phyloP scores from a whole-genome alignment of 2,329 filamentous ascomycete genomes.

The Sclerotinia subarctica region DNA sequence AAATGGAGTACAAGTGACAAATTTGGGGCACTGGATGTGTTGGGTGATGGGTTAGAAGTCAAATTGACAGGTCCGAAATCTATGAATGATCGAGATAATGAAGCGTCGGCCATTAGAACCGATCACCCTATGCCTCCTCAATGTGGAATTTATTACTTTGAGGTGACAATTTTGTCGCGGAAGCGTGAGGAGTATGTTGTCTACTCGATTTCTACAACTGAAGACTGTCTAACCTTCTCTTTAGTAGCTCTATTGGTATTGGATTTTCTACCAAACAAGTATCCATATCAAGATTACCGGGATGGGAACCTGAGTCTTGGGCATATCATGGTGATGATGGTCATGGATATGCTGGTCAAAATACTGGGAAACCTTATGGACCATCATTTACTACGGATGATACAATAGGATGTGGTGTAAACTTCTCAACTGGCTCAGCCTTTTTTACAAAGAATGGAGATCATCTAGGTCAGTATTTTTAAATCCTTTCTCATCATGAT shows the following conservation, averaged over 20 bases:
- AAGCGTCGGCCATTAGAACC: constrained; percentile 78
- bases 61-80: constrained; percentile 52
- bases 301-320: constrained; percentile 67
- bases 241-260: constrained; percentile 58
- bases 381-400: constrained; percentile 55
- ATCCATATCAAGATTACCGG: constrained; percentile 54
- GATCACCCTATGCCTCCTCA: constrained; percentile 85
- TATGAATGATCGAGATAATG: constrained; percentile 56
- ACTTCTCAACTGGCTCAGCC: constrained; percentile 60
- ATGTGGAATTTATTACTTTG: constrained; percentile 93
- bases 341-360: constrained; percentile 55
- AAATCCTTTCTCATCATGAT: background rate
- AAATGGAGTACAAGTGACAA: constrained; percentile 82
- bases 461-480: constrained; percentile 47
- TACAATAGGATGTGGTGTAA: constrained; percentile 62
- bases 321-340: constrained; percentile 69
- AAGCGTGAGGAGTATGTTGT: constrained; percentile 61
- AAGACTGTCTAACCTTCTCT: constrained; percentile 23
- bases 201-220: constrained; percentile 5
- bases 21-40: constrained; percentile 67
- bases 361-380: constrained; percentile 55
- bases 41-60: constrained; percentile 70
- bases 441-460: constrained; percentile 68
- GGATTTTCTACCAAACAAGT: constrained; percentile 58
- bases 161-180: constrained; percentile 64